Evolutionary conservation across 331 rosid species (phyloP), one percentile per base, ranked within the genome.

Genomic region (Erythrophleum ivorense): DNA sequence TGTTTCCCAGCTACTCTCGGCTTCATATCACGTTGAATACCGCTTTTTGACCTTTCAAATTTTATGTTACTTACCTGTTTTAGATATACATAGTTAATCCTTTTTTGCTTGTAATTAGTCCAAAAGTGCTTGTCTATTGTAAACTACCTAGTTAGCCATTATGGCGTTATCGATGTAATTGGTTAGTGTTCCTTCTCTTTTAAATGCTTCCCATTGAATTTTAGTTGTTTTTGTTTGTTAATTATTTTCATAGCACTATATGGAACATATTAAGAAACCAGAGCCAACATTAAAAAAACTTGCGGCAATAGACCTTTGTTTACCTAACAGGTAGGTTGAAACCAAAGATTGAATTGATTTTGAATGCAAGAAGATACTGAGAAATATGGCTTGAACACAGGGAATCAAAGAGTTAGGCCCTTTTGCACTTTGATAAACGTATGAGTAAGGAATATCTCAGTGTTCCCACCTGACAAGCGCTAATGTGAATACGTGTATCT

Each of bases 321-420:
- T 67, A 71, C 81, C 73, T 64, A 81, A 82, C 72, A 52, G 41
- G 58, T 54, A 45, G 78, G 83, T 81, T 78, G 76, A 79, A 80
- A 76, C 46, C 78, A 34, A 67, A 80, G 78, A 57, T 71, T 38
- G 75, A 75, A 59, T 65, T 80, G 77, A 57, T 18, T 83, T 69
- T 77, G 86, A 84, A 81, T 58, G 57, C 34, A 79, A 84, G 55
- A n/a, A 75, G 63, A 41, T 76, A 46, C 50, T 33, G 8, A 45
- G 59, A 24, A 5, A 79, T 78, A 49, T 82, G 57, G 73, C 76
- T 80, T 83, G 77, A 78, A 81, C 62, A 50, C 68, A 85, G 80
- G 53, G 57, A 53, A 29, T 62, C 3, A 29, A 62, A 43, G 41
- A 86, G 88, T 91, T 91, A 80, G 97, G 97, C 75, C 80, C 54